Evolutionary conservation across 805 yeast genomes (phyloP).

Genomic region (Jamesozyma lodderae): DNA sequence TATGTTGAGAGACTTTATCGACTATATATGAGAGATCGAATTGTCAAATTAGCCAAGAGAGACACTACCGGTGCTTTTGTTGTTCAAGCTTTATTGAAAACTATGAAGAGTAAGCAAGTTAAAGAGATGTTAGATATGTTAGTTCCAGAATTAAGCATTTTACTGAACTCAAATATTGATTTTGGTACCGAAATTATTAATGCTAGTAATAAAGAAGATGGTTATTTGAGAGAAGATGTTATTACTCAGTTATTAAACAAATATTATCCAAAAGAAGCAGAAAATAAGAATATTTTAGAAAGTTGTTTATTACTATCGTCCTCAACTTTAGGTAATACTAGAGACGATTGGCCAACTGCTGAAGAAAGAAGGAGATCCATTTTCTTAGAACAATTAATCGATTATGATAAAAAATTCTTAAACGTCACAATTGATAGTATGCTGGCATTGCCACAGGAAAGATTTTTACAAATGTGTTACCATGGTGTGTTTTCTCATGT

Average conservation of each 20-base stretch:
- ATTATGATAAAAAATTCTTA: slow-evolving; percentile 54
- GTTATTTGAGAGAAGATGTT: slow-evolving; percentile 53
- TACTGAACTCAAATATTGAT: slow-evolving; percentile 61
- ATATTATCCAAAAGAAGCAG: slow-evolving; percentile 34
- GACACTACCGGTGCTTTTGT: slow-evolving; percentile 81
- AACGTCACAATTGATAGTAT: slow-evolving; percentile 51
- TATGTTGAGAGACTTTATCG: slow-evolving; percentile 62
- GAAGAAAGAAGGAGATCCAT: slow-evolving; percentile 76
- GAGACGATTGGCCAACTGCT: slow-evolving; percentile 87
- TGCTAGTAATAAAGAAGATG: slow-evolving; percentile 48
- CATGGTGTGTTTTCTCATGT: slow-evolving; percentile 92
- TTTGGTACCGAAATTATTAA: slow-evolving; percentile 58
- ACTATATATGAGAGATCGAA: slow-evolving; percentile 63
- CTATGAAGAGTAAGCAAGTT: slow-evolving; percentile 54
- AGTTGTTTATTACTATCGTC: slow-evolving; percentile 53
- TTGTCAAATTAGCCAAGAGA: slow-evolving; percentile 65
- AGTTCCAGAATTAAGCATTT: slow-evolving; percentile 54
- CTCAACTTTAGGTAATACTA: slow-evolving; percentile 73
- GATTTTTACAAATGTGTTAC: slow-evolving; percentile 62
- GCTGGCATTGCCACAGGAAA: slow-evolving; percentile 49
- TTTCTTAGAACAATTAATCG: slow-evolving; percentile 63
- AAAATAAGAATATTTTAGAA: slow-evolving; percentile 47
- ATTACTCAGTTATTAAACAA: slow-evolving; percentile 40
- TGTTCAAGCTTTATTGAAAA: slow-evolving; percentile 58
- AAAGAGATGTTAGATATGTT: slow-evolving; percentile 52